These are phyloP conservation scores for Mycogone perniciosa DNA, from an alignment of 2,329 filamentous ascomycete species.

Conservation along the genomic window DNA sequence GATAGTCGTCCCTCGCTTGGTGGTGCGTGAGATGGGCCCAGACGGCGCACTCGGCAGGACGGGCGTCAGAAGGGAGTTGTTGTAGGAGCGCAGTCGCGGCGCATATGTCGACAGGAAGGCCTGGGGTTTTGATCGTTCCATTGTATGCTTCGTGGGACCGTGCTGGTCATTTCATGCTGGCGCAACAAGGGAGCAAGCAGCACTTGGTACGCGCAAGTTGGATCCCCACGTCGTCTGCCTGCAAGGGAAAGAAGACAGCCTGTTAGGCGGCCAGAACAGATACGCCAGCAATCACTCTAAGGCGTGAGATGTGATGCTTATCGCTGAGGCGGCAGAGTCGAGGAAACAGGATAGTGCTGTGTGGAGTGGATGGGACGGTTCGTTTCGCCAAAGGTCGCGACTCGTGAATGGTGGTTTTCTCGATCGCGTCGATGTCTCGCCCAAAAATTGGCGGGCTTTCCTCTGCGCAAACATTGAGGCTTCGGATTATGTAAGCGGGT, in stretches of 20 bases:
- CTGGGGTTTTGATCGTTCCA: slow-evolving; percentile 60
- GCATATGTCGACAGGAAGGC: slow-evolving; percentile 89
- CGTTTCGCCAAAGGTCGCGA: slow-evolving; percentile 13
- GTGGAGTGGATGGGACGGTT: background rate
- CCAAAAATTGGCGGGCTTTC: slow-evolving; percentile 14
- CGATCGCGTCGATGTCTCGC: slow-evolving; percentile 14
- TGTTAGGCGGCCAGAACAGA: background rate
- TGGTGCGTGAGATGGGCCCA: slow-evolving; percentile 70
- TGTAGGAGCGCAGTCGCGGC: slow-evolving; percentile 81
- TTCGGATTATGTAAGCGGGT: background rate
- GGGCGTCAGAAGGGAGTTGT: slow-evolving; percentile 84
- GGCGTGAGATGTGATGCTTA: background rate
- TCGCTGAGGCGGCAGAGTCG: background rate
- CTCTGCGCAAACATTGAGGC: background rate
- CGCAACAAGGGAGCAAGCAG: slow-evolving; percentile 14
- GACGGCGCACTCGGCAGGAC: slow-evolving; percentile 65
- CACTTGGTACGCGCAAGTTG: slow-evolving; percentile 1
- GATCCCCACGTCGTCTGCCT: slow-evolving; percentile 4
- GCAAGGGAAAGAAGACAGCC: background rate
- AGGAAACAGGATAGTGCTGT: background rate
- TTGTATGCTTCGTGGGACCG: slow-evolving; percentile 26
- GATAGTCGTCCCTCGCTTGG: slow-evolving; percentile 90
- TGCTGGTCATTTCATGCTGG: slow-evolving; percentile 24
- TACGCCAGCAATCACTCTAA: slow-evolving; percentile 1
- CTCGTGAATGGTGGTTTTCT: slow-evolving; percentile 13